These are phyloP conservation scores for Pseudocercospora ulei DNA, from an alignment of 2,329 filamentous ascomycete species.

Conservation along the genomic window DNA sequence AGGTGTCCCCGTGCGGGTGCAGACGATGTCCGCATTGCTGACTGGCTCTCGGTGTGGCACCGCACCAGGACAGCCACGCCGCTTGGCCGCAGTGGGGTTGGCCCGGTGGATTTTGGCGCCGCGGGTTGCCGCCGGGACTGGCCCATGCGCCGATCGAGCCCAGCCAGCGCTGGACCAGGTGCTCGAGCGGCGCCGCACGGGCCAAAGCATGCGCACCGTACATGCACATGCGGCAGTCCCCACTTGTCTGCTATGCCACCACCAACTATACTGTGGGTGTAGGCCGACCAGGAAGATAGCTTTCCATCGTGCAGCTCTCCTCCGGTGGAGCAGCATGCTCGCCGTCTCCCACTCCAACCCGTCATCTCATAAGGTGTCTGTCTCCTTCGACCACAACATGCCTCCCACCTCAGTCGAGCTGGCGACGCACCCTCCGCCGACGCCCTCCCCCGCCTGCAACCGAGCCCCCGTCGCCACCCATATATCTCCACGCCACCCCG, in stretches of 20 bases:
- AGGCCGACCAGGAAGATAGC: slow-evolving; percentile 23
- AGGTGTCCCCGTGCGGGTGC: too few relatives aligned
- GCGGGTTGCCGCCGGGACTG: slow-evolving; percentile 19
- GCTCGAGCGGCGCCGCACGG: slow-evolving; percentile 6
- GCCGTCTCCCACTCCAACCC: slow-evolving; percentile 24
- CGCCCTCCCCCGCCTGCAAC: slow-evolving; percentile 25
- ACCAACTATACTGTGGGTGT: neutral
- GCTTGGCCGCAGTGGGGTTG: slow-evolving; percentile 9
- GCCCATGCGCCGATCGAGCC: slow-evolving; percentile 13
- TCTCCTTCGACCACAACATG: slow-evolving; percentile 22
- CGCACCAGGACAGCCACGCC: neutral
- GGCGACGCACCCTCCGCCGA: slow-evolving; percentile 27
- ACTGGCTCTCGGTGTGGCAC: slow-evolving; percentile 7
- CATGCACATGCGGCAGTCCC: slow-evolving; percentile 2
- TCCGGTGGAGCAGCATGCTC: slow-evolving; percentile 24
- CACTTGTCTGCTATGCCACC: neutral
- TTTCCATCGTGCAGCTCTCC: slow-evolving; percentile 26
- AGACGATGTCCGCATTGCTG: too few relatives aligned
- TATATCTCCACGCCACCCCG: slow-evolving; percentile 28
- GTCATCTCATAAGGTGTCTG: slow-evolving; percentile 29
- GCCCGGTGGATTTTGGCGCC: slow-evolving; percentile 16
- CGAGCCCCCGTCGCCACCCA: slow-evolving; percentile 28
- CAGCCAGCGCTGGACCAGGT: neutral
- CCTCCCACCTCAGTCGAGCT: slow-evolving; percentile 24
- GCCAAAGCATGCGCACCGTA: slow-evolving; percentile 6